Base-by-base conservation (phyloP, 177 flowering plant genomes). In the Vitis hybrid region DNA sequence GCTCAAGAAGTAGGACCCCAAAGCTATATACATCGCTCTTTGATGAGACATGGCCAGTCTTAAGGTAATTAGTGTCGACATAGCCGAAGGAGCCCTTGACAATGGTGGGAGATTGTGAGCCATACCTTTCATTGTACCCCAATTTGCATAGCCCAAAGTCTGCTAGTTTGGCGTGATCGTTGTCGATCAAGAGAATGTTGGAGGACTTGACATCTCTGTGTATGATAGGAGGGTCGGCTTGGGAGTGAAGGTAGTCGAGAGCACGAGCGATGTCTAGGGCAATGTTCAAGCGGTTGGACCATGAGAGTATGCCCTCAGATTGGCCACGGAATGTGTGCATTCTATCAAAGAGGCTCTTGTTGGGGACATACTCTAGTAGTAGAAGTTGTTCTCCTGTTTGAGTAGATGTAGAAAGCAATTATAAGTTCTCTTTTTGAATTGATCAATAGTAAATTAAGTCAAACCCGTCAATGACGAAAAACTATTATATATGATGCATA, bases 131-230 rank as follows among this genome's bases (percentile, higher is more conserved):
- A 17, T 73, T 64, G 18, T 24, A 24, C 27, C 81, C 81, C 19
- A 82, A 63, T 61, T 82, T 82, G 85, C 85, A 82, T 3, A 82
- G 72, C 62, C 85, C 85, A 65, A 82, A 82, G 65, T 82, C 81
- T 0, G 80, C 82, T 11, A 82, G 79, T 51, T 82, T 82, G 35
- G 85, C 85, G n/a, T 77, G 85, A 40, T 77, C 60, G 21, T 75
- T 54, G 70, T 77, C 74, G 32, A 75, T 64, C 13, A 79, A 40
- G 49, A 79, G 82, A 49, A 79, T 30, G 71, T 82, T 82, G 6
- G 82, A 77, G 49, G 85, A 82, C 64, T 82, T 82, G 17, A 82
- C 66, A 27, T 82, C 85, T 48, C 82, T 40, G 73, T 79, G 85
- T 4, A 77, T 79, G 50, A 82, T 72, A 11, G 82, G 79, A 4